Conservation (phyloP, 2,329 filamentous ascomycete species). For the Penicillium sp. region DNA sequence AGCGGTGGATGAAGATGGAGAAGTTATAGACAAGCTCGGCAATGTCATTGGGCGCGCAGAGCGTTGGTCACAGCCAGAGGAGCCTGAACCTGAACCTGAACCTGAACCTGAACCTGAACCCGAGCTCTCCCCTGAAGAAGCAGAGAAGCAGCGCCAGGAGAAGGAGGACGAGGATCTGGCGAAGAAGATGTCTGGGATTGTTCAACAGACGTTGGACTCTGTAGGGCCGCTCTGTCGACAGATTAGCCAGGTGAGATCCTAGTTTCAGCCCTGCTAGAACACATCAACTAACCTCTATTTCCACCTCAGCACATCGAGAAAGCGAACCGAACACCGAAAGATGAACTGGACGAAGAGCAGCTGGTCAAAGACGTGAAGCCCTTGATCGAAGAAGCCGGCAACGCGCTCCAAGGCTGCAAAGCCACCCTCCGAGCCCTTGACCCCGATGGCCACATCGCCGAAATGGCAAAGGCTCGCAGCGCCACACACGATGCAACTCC, state of each 20-base stretch:
- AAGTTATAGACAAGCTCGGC: slow-evolving; percentile 69
- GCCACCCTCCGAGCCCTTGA: slow-evolving; percentile 85
- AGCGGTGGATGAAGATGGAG: slow-evolving; percentile 70
- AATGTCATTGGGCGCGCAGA: slow-evolving; percentile 71
- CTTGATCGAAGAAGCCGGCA: slow-evolving; percentile 82
- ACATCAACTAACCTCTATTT: not conserved
- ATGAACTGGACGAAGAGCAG: slow-evolving; percentile 87
- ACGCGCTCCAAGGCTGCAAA: slow-evolving; percentile 86
- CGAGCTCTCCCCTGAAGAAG: slow-evolving; percentile 35
- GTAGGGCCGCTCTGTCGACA: slow-evolving; percentile 84
- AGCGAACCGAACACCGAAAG: slow-evolving; percentile 79
- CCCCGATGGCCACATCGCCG: slow-evolving; percentile 83
- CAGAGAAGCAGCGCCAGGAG: slow-evolving; percentile 59
- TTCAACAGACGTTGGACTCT: slow-evolving; percentile 80
- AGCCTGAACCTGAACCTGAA: not conserved
- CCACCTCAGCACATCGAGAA: slow-evolving; percentile 70
- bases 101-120: slow-evolving; percentile 2
- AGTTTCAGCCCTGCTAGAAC: too few species aligned
- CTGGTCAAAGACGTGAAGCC: slow-evolving; percentile 86
- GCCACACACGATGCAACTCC: slow-evolving; percentile 75
- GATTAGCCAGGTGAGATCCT: slow-evolving; percentile 71
- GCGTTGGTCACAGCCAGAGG: slow-evolving; percentile 65
- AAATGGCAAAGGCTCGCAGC: slow-evolving; percentile 81
- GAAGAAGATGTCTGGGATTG: slow-evolving; percentile 71
- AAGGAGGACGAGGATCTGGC: slow-evolving; percentile 77